These are phyloP conservation scores for Barnettozyma salicaria DNA, from an alignment of 805 yeast genomes.

Conservation along the genomic window DNA sequence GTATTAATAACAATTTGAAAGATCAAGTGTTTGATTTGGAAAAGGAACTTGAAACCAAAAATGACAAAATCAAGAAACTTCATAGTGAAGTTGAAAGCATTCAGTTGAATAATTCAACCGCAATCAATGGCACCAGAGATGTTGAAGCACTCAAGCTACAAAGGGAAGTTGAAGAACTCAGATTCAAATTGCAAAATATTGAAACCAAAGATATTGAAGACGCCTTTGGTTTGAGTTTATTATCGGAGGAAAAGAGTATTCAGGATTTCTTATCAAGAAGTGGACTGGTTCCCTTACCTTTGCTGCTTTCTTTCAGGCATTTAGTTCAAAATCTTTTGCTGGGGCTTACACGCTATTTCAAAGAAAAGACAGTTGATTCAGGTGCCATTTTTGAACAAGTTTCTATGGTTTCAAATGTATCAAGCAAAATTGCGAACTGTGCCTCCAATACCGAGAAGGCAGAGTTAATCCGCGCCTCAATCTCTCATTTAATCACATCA, in stretches of 20 bases:
- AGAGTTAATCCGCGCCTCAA: slow-evolving; percentile 52
- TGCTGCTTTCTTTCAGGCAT: slow-evolving; percentile 42
- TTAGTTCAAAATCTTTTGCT: slow-evolving; percentile 41
- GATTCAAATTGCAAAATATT: slow-evolving; percentile 43
- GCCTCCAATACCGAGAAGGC: slow-evolving; percentile 36
- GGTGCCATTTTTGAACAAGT: slow-evolving; percentile 45
- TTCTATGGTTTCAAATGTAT: slow-evolving; percentile 40
- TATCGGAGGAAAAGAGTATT: slow-evolving; percentile 23
- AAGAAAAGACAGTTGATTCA: slow-evolving; percentile 14
- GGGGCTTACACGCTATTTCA: slow-evolving; percentile 27
- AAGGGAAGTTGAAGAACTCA: slow-evolving; percentile 41
- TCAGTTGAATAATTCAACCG: not conserved
- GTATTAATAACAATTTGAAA: slow-evolving; percentile 19
- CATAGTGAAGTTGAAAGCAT: slow-evolving; percentile 1
- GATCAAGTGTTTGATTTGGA: slow-evolving; percentile 19
- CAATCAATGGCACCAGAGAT: slow-evolving; percentile 18
- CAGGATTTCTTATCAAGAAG: slow-evolving; percentile 26
- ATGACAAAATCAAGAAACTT: slow-evolving; percentile 8
- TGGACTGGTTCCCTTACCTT: slow-evolving; percentile 43
- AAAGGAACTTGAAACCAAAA: slow-evolving; percentile 12
- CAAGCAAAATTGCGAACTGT: slow-evolving; percentile 26
- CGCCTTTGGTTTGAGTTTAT: slow-evolving; percentile 16
- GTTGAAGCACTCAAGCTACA: slow-evolving; percentile 32
- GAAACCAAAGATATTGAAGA: slow-evolving; percentile 31
- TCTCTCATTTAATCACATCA: slow-evolving; percentile 70